Base-by-base conservation (phyloP, 805 yeast species). In the Torulaspora microellipsoides region DNA sequence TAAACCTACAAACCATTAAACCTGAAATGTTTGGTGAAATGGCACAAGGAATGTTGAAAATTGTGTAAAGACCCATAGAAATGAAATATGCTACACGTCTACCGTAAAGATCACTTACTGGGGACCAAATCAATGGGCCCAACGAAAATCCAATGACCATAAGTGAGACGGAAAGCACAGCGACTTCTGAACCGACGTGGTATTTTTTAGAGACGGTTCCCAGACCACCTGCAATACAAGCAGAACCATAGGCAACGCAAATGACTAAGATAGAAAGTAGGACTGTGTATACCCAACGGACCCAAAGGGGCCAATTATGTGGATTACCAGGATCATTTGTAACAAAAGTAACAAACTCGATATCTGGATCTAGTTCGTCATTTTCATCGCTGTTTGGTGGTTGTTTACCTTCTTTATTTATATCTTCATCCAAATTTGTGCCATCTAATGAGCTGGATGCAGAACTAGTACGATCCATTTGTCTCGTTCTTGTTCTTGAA, bases 121-220 rank as follows among this genome's bases (percentile, higher is more conserved):
- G 96, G 11, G 95, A 85, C 95, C 95, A 89, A 17, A 88, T 52
- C 50, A 89, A 69, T 0, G 96, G 96, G 34, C 96, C 96, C 25
- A 87, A 73, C 17, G 90, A 75, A 59, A 89, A 88, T 6, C 96
- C 97, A 20, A 85, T 59, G 40, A 89, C 96, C 95, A 87, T 88
- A 29, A 89, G 67, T 0, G 96, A 85, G 51, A 90, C 85, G 0
- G 91, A 69, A 52, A 89, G 71, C 28, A 80, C 81, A 8, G 96
- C 78, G 15, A 88, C 96, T 62, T 85, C 96, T 2, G 69, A 61
- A 12, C 85, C 77, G 15, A 89, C 96, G 48, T 78, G 67, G 62
- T 73, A 87, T 55, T 79, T 73, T 11, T 82, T 82, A 48, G 71
- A 68, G 47, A 87, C 79, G 13, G 83, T 71, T n/a, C 73, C 76